Percentiles rank a stretch among this genome's conserved stretches.
phyloP scores from a whole-genome alignment of 345 rosid species.

The Erucastrum elatum region DNA sequence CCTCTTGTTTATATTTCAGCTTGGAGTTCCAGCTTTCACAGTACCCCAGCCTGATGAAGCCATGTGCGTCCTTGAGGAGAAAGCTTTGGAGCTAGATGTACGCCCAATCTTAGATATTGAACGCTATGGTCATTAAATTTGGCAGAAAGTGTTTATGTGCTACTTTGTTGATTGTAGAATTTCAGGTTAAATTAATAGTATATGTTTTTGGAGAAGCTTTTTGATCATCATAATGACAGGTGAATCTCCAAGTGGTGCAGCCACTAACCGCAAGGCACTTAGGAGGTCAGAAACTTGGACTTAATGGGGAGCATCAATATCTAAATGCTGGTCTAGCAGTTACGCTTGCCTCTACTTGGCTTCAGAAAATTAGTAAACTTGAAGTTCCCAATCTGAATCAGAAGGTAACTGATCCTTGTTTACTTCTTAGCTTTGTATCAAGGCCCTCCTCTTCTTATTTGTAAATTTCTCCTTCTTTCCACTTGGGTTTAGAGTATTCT shows the following conservation, averaged over 20 bases:
- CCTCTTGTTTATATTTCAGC: constrained; percentile 44
- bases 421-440: not conserved
- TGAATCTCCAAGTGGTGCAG: constrained; percentile 61
- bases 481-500: constrained; percentile 49
- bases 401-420: constrained; percentile 48
- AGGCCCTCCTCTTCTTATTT: not conserved
- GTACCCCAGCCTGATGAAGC: constrained; percentile 97
- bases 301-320: constrained; percentile 93
- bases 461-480: not conserved
- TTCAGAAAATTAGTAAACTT: constrained; percentile 72
- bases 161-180: constrained; percentile 10
- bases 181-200: not conserved
- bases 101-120: constrained; percentile 35
- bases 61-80: constrained; percentile 81
- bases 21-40: constrained; percentile 82
- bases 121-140: not conserved
- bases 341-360: constrained; percentile 75
- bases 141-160: constrained; percentile 6
- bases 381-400: constrained; percentile 47
- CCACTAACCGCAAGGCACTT: constrained; percentile 64
- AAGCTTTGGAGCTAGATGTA: constrained; percentile 74
- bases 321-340: constrained; percentile 89
- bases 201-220: constrained; percentile 8
- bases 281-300: constrained; percentile 74
- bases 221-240: constrained; percentile 46